Base-by-base conservation (phyloP, 2,329 filamentous ascomycete genomes). In the Ampelomyces quisqualis region DNA sequence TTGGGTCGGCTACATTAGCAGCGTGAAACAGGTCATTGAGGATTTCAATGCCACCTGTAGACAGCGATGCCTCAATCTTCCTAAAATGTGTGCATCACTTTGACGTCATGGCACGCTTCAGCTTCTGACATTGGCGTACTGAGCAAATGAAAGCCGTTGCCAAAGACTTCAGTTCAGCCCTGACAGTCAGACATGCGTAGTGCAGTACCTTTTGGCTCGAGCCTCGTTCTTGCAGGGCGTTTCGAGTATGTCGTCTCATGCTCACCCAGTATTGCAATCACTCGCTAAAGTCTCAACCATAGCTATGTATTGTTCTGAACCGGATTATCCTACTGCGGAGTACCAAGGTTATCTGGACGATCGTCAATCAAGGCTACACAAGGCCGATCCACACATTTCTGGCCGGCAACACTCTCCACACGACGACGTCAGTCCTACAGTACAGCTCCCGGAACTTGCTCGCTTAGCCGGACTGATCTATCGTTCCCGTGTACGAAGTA, bases 401-500 rank as follows among this genome's bases (percentile, higher is more conserved):
- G 15, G 14, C 5, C 4, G 4, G 17, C 11, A 37, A 22, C 22
- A n/a, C 7, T 21, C 19, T 18, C 9, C 26, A 8, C 13, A 10
- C 21, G 18, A 37, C 3, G 31, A 23, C 4, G 21, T 28, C 9
- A 22, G 9, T 3, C 18, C 19, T 9, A 26, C 18, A 3, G 20
- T 35, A 32, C 17, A 15, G 4, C 14, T 20, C 13, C 26, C 40
- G 13, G 37, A 44, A 17, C 30, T 52, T 3, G 26, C 24, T 14
- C 42, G 41, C 5, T 34, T 52, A 19, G 46, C 49, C 5, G 34
- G 33, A 4, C 28, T 52, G 4, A 36, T 50, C 8, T 52, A 52
- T 21, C 49, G n/a, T n/a, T n/a, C n/a, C n/a, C n/a, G n/a, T 52
- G 17, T 27, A 52, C 15, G 32, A 46, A 4, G 34, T 47, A 9